These are phyloP conservation scores for Ceratobasidium sp. DNA, from an alignment of 1,284 basidiomycete genomes.

Conservation along the genomic window DNA sequence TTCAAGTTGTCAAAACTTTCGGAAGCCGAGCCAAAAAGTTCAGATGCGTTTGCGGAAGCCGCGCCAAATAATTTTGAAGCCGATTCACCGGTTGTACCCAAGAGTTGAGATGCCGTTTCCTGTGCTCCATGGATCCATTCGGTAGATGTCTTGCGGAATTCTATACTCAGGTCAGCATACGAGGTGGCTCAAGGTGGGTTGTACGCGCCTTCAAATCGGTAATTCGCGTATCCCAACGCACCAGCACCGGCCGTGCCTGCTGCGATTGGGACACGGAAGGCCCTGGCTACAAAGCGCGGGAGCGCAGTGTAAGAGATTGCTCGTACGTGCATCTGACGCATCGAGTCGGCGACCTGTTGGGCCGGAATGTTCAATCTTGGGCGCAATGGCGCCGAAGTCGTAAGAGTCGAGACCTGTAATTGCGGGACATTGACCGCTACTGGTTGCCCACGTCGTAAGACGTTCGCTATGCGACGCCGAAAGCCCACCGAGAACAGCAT, in stretches of 20 bases:
- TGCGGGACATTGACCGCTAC: not conserved
- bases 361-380: conserved; percentile 24
- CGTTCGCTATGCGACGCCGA: conserved; percentile 32
- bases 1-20: conserved; percentile 62
- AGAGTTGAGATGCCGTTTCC: conserved; percentile 68
- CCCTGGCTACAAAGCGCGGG: conserved; percentile 79
- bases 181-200: not conserved
- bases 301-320: conserved; percentile 84
- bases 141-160: conserved; percentile 69
- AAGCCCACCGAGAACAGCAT: conserved; percentile 31
- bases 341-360: conserved; percentile 26
- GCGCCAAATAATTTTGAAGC: conserved; percentile 36
- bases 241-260: conserved; percentile 87
- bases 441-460: conserved; percentile 19
- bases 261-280: conserved; percentile 84
- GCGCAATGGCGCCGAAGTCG: conserved; percentile 24
- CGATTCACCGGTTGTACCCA: conserved; percentile 67
- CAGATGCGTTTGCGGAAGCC: conserved; percentile 22
- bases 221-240: conserved; percentile 90
- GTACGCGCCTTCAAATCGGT: conserved; percentile 85
- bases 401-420: conserved; percentile 6
- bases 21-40: conserved; percentile 16
- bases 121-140: conserved; percentile 70
- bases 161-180: conserved; percentile 50
- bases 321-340: conserved; percentile 63